These are phyloP conservation scores for Gentiana dahurica DNA, from an alignment of 257 asterid genomes.

Conservation along the genomic window DNA sequence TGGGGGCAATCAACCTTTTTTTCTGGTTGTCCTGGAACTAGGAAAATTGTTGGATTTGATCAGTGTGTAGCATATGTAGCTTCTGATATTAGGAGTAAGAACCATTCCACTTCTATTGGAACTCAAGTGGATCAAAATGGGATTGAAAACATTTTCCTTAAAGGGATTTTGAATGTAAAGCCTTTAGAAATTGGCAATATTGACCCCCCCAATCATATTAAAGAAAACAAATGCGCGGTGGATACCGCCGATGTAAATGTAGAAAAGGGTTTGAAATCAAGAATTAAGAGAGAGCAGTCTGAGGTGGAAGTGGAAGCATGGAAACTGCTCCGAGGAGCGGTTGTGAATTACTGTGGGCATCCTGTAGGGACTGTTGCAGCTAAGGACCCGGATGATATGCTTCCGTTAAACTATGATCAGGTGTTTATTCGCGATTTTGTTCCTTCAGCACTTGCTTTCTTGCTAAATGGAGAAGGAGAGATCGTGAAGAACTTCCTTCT, in stretches of 20 bases:
- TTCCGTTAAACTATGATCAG: constrained; percentile 60
- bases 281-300: constrained; percentile 24
- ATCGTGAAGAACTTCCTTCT: constrained; percentile 69
- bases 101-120: constrained; percentile 49
- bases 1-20: constrained; percentile 36
- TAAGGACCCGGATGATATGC: constrained; percentile 54
- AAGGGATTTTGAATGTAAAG: constrained; percentile 46
- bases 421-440: constrained; percentile 77
- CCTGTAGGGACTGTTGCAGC: constrained; percentile 83
- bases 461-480: constrained; percentile 70
- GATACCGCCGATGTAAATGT: constrained; percentile 20
- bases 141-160: constrained; percentile 52
- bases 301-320: constrained; percentile 68
- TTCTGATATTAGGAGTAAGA: constrained; percentile 50
- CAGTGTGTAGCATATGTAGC: constrained; percentile 43
- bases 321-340: constrained; percentile 54
- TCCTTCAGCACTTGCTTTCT: constrained; percentile 76
- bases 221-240: constrained; percentile 10
- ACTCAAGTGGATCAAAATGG: constrained; percentile 35
- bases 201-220: constrained; percentile 21
- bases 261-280: constrained; percentile 15
- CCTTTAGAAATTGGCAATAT: constrained; percentile 41
- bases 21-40: constrained; percentile 22
- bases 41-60: constrained; percentile 14
- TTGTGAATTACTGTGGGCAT: constrained; percentile 51